These are phyloP conservation scores for Citrus sinensis DNA, from an alignment of 345 rosid genomes.

Conservation along the genomic window DVS_A1.0 CM039168.1:9937501-9938000, in stretches of 20 bases:
- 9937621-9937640: neutral
- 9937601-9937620: neutral
- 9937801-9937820: neutral
- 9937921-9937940: slow-evolving; percentile 14
- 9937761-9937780: neutral
- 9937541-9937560: neutral
- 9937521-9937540: neutral
- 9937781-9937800: neutral
- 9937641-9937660: neutral
- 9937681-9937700: neutral
- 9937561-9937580: neutral
- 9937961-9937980: slow-evolving; percentile 82
- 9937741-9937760: neutral
- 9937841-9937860: neutral
- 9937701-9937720: neutral
- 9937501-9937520: neutral
- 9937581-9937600: neutral
- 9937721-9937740: neutral
- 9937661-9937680: neutral
- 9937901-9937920: neutral
- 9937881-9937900: neutral
- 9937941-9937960: slow-evolving; percentile 12
- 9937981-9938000: slow-evolving; percentile 71
- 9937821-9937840: neutral
- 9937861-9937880: neutral